phyloP scores from a whole-genome alignment of 2,329 filamentous ascomycete genomes.

The Clarireedia hainanense region DNA sequence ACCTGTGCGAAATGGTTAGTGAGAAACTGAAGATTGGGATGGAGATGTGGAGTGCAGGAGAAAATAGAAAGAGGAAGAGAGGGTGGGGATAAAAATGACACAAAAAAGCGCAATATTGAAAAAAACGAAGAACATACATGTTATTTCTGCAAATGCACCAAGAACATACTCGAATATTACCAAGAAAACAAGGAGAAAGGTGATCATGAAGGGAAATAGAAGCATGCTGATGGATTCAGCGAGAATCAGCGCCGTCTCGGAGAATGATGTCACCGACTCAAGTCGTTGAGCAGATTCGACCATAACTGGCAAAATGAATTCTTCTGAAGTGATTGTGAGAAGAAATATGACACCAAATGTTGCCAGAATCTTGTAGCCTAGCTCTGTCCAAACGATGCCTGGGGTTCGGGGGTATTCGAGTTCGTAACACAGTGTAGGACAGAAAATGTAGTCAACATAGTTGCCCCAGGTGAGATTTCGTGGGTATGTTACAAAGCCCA shows the following conservation, averaged over 20 bases:
- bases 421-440: constrained; percentile 95
- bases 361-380: constrained; percentile 78
- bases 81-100: neutral
- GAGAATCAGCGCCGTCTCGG: constrained; percentile 71
- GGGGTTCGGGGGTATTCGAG: constrained; percentile 83
- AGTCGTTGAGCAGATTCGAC: constrained; percentile 56
- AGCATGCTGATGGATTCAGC: constrained; percentile 86
- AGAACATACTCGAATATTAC: constrained; percentile 98
- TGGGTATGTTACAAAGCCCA: constrained; percentile 85
- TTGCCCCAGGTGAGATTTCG: constrained; percentile 77
- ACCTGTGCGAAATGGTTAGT: constrained; percentile 16
- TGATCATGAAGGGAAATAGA: constrained; percentile 95
- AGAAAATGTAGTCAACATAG: constrained; percentile 80
- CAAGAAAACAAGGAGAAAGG: constrained; percentile 89
- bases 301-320: constrained; percentile 90
- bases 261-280: constrained; percentile 33
- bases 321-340: constrained; percentile 81
- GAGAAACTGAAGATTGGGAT: neutral
- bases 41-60: neutral
- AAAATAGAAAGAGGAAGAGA: too few species aligned
- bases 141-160: constrained; percentile 91
- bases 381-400: constrained; percentile 68
- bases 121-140: constrained; percentile 37
- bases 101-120: neutral
- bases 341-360: constrained; percentile 96